phyloP scores from a whole-genome alignment of 2,329 filamentous ascomycete species.

The Cordyceps fumosorosea region DNA sequence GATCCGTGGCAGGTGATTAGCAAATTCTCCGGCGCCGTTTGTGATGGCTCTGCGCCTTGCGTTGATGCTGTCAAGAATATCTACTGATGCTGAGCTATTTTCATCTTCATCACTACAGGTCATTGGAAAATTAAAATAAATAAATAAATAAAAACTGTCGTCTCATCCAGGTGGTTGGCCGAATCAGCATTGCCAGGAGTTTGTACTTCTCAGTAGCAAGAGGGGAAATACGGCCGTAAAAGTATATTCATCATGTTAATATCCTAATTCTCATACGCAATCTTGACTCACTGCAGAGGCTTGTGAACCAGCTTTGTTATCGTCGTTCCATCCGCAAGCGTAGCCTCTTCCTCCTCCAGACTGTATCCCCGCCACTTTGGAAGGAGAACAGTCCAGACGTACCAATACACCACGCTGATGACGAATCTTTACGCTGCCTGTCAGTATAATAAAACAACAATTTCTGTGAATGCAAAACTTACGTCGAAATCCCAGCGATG shows the following conservation, averaged over 20 bases:
- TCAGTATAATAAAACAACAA: neutral
- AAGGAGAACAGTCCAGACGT: slow-evolving; percentile 55
- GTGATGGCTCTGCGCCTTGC: too few relatives aligned
- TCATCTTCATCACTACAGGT: too few relatives aligned
- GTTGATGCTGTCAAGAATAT: too few relatives aligned
- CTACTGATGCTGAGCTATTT: too few relatives aligned
- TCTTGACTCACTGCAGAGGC: neutral
- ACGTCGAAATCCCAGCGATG: slow-evolving; percentile 46
- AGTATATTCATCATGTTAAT: neutral
- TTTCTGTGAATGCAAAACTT: slow-evolving; percentile 22
- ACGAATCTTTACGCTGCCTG: slow-evolving; percentile 36
- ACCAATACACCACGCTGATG: slow-evolving; percentile 61
- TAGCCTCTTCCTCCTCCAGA: slow-evolving; percentile 54
- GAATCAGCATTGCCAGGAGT: too few relatives aligned
- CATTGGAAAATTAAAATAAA: too few relatives aligned
- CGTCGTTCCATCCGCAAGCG: slow-evolving; percentile 59
- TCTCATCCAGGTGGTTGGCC: too few relatives aligned
- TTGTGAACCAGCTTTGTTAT: slow-evolving; percentile 50
- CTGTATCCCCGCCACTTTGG: slow-evolving; percentile 53
- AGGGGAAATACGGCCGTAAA: neutral
- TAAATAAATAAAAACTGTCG: too few relatives aligned
- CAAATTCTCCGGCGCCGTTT: too few relatives aligned
- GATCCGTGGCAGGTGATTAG: neutral
- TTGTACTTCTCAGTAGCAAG: too few relatives aligned
- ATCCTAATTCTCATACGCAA: neutral